Percentiles rank a stretch among this genome's conserved stretches.
These are phyloP conservation scores for Blastocystis sp. DNA, from an alignment of 352 stramenopile species.

Conservation along the genomic window DNA sequence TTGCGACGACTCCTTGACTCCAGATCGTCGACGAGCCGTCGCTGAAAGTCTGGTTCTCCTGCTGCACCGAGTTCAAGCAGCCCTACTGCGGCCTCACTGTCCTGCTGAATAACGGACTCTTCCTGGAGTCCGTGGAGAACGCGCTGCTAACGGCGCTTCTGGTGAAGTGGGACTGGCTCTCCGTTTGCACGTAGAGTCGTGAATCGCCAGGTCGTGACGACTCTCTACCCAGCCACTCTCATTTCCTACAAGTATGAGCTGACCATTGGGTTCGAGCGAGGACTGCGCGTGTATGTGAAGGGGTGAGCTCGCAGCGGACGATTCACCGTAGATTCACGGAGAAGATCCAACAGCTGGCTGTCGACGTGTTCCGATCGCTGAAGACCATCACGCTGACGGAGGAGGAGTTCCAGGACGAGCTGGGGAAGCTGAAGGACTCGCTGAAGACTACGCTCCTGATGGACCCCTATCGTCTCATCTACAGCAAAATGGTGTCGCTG, in stretches of 20 bases:
- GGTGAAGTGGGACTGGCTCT: background rate
- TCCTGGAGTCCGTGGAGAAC: background rate
- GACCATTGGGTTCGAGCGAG: background rate
- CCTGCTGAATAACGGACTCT: background rate
- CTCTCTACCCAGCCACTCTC: constrained; percentile 22
- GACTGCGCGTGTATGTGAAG: background rate
- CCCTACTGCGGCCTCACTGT: background rate
- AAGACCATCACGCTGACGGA: background rate
- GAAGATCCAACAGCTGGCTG: background rate
- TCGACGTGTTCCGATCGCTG: background rate
- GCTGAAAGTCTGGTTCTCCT: background rate
- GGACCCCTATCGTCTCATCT: constrained; percentile 32
- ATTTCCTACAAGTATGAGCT: constrained; percentile 2
- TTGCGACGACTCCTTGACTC: background rate
- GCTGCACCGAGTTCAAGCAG: background rate
- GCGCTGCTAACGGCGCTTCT: background rate
- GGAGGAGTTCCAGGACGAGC: background rate
- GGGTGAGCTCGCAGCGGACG: background rate
- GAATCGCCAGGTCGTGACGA: background rate
- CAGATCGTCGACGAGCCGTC: constrained; percentile 1
- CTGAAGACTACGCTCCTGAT: background rate
- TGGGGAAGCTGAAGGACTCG: background rate
- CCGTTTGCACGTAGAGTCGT: background rate
- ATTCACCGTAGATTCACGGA: constrained; percentile 14
- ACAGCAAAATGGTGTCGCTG: background rate